These are phyloP conservation scores for Magnolia sinica DNA, from an alignment of 164 flowering plant species.

Conservation along the genomic window DNA sequence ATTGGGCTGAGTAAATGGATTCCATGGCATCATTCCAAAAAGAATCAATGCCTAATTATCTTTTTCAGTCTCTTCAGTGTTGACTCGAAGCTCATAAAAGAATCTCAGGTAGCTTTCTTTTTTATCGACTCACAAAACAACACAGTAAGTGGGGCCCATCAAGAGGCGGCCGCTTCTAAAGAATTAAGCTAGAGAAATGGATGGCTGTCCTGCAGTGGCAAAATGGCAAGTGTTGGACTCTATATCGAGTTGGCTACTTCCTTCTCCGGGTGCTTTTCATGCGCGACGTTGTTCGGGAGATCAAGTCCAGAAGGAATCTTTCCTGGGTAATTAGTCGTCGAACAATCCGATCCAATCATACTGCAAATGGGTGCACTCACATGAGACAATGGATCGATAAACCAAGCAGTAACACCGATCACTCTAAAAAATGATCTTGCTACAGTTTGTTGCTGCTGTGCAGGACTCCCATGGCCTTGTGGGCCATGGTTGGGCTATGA, in stretches of 20 bases:
- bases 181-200: not conserved
- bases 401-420: too few species aligned
- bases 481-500: too few species aligned
- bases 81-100: not conserved
- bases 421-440: too few species aligned
- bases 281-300: conserved; percentile 48
- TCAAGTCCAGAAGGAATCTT: conserved; percentile 67
- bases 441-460: too few species aligned
- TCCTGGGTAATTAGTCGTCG: conserved; percentile 68
- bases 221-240: not conserved
- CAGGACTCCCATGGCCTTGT: too few species aligned
- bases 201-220: not conserved
- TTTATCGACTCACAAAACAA: not conserved
- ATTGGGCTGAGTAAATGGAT: not conserved
- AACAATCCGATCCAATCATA: conserved; percentile 49
- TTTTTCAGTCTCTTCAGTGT: not conserved
- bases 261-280: conserved; percentile 27
- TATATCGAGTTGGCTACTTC: conserved; percentile 10
- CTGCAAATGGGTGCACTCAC: conserved; percentile 30
- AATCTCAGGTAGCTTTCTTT: not conserved
- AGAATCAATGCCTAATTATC: not conserved
- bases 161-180: not conserved
- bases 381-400: not conserved
- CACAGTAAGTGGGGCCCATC: not conserved
- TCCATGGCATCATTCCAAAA: not conserved